Evolutionary conservation across 192 early-diverging fungal species (phyloP).

Genomic region (Backusella liffmaniae): DNA sequence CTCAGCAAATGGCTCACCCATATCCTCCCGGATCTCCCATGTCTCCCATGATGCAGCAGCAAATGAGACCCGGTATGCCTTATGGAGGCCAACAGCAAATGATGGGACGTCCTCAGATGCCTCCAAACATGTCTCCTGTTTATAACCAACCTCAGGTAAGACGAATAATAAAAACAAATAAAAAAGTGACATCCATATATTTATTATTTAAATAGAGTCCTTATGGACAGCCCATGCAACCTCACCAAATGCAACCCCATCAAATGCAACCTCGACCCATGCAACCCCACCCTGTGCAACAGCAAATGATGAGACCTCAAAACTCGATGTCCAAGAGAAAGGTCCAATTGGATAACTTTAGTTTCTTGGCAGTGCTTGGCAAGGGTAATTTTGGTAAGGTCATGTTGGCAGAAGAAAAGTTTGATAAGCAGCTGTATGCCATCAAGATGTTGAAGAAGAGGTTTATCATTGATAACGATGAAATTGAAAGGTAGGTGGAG

Average conservation of each 20-base stretch:
- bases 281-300: background rate
- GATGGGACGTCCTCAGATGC: background rate
- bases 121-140: background rate
- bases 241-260: background rate
- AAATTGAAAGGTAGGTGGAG: slow-evolving; percentile 81
- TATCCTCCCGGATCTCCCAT: background rate
- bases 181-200: background rate
- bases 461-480: slow-evolving; percentile 97
- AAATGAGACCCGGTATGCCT: slow-evolving; percentile 12
- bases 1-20: background rate
- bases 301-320: slow-evolving; percentile 24
- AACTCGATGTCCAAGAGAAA: slow-evolving; percentile 40
- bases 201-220: background rate
- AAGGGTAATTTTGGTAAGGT: slow-evolving; percentile 99
- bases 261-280: background rate
- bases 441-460: slow-evolving; percentile 99
- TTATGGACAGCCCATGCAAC: slow-evolving; percentile 37
- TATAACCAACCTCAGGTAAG: slow-evolving; percentile 10
- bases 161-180: background rate
- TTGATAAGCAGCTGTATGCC: slow-evolving; percentile 77
- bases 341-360: slow-evolving; percentile 88
- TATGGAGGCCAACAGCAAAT: slow-evolving; percentile 11
- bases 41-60: slow-evolving; percentile 13
- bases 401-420: slow-evolving; percentile 93
- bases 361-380: slow-evolving; percentile 89